Evolutionary conservation across 305 asterid genomes (phyloP), one percentile per base, ranked within the genome.

Genomic region (Caryopteris hybrid): DNA sequence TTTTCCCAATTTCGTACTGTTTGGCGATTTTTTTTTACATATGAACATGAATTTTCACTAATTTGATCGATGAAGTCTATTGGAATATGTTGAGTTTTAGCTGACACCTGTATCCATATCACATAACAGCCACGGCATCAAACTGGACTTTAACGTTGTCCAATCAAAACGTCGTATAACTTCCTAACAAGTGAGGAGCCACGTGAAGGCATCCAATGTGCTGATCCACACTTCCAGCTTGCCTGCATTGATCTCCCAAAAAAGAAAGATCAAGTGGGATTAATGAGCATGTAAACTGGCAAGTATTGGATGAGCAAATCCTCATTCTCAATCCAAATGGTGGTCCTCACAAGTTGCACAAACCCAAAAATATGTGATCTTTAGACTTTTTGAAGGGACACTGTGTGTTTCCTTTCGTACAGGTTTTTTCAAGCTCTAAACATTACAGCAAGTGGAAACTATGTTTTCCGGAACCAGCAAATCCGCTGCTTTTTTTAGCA

Each of bases 241-340:
- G 69, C 52, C 47, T 48, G 64, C 66, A 68, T 43, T 14, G 53
- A 29, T 68, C 61, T 54, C 45, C 1, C 47, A 52, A 65, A 34
- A 16, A 2, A 36, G 7, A 31, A 43, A 16, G 2, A 36, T 34
- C 42, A 64, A 73, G 63, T 50, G 38, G 41, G 29, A 21, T 42
- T 33, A 13, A 42, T 18, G 23, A 33, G 64, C 79, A 73, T 65
- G 74, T 73, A 58, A 53, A 12, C 25, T 71, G 50, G 33, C 5
- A 25, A 73, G 46, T 69, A 79, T 73, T 79, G 84, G 81, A 51
- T 18, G 65, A 70, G 27, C 1, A 5, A 25, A 23, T 20, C 55
- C 18, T 54, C 7, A 21, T 76, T 57, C 64, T 39, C 68, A 72
- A 79, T 75, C 78, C 66, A 66, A 48, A 74, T 69, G 66, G 69